Evolutionary conservation across 2,329 filamentous ascomycete species (phyloP).

Genomic region (Colletotrichum brevisporum): DNA sequence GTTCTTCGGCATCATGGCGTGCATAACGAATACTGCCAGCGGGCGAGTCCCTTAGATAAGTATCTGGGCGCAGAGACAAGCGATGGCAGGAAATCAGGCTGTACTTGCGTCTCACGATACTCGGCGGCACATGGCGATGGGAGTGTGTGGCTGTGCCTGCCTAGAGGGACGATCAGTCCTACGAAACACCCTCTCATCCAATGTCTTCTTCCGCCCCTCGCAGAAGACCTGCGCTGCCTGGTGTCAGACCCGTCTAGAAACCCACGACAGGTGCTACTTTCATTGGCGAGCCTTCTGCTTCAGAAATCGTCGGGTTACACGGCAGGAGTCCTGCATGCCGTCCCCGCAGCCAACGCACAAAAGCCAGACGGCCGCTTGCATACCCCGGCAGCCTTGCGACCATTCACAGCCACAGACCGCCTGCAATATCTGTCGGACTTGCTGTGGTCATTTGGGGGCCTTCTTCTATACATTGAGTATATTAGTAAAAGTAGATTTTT

Average conservation of each 20-base stretch:
- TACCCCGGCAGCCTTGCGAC: neutral
- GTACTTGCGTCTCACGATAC: neutral
- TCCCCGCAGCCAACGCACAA: neutral
- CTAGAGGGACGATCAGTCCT: neutral
- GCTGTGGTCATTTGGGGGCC: too few relatives aligned
- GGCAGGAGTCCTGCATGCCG: neutral
- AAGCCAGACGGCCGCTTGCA: neutral
- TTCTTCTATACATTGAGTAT: too few relatives aligned
- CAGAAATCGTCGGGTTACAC: constrained; percentile 2
- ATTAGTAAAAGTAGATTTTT: neutral
- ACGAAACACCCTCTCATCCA: neutral
- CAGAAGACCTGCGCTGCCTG: neutral
- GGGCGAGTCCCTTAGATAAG: too few relatives aligned
- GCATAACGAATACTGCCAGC: too few relatives aligned
- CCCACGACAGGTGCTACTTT: neutral
- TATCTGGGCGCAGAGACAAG: too few relatives aligned
- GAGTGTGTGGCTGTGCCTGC: neutral
- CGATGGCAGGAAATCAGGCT: neutral
- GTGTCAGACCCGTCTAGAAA: neutral
- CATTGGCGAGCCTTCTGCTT: neutral
- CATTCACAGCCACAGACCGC: neutral
- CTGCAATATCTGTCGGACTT: too few relatives aligned
- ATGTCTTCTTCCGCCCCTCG: neutral
- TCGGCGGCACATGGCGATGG: neutral
- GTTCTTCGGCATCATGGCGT: too few relatives aligned